phyloP scores from a whole-genome alignment of 139 green algal species.

The Spirogloea muscicola region DNA sequence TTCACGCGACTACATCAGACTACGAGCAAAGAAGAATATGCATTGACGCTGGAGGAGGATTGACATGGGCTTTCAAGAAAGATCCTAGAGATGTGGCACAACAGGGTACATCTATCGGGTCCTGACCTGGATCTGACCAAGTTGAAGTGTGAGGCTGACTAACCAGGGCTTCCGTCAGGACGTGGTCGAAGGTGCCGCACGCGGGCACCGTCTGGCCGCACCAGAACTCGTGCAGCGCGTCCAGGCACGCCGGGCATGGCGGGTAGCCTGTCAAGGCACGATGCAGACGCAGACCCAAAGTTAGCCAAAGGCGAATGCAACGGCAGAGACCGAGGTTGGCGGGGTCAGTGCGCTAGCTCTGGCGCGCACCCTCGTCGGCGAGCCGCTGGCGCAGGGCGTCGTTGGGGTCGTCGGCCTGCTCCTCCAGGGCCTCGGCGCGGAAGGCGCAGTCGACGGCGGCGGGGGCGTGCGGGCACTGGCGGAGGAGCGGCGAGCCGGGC shows the following conservation, averaged over 20 bases:
- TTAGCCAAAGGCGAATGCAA: no score
- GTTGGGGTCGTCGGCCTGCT: conserved; percentile 6
- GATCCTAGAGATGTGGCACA: no score
- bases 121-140: no score
- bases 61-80: no score
- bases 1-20: no score
- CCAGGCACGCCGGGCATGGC: conserved; percentile 15
- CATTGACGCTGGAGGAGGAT: no score
- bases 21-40: no score
- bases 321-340: no score
- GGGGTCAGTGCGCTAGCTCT: no score
- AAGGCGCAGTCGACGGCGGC: conserved; percentile 33
- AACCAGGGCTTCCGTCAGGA: conserved; percentile 26
- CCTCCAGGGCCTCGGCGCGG: background rate
- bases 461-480: background rate
- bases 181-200: conserved; percentile 35
- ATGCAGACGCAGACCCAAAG: no score
- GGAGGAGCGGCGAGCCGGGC: background rate
- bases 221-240: conserved; percentile 27
- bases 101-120: no score
- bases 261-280: conserved; percentile 8
- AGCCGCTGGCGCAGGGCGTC: background rate
- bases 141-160: no score
- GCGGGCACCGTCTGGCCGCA: conserved; percentile 31
- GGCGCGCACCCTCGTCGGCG: conserved; percentile 8